phyloP scores from a whole-genome alignment of 768 basidiomycete genomes.

The Fomitopsis serialis region DNA sequence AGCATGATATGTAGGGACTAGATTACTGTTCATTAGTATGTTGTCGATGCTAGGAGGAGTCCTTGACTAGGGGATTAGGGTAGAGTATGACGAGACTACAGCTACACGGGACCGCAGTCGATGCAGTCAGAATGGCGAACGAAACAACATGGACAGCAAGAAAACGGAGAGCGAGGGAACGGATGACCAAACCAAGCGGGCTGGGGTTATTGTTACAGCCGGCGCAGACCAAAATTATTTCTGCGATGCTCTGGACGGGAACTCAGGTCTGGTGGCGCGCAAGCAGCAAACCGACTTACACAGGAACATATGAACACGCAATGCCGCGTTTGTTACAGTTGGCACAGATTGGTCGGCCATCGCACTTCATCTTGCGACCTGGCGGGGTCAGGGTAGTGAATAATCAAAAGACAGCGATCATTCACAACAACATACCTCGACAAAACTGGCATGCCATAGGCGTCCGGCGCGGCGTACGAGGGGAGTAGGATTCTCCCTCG shows the following conservation, averaged over 20 bases:
- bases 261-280: neutral
- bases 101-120: neutral
- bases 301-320: slow-evolving; percentile 58
- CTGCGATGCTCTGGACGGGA: neutral
- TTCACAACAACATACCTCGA: slow-evolving; percentile 41
- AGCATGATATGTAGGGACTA: too few relatives aligned
- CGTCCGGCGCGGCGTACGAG: slow-evolving; percentile 37
- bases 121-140: neutral
- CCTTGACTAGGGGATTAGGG: too few relatives aligned
- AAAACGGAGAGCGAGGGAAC: neutral
- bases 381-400: slow-evolving; percentile 1
- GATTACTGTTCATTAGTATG: too few relatives aligned
- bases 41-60: too few relatives aligned
- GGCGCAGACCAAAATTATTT: neutral
- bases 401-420: slow-evolving; percentile 1
- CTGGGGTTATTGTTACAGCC: neutral
- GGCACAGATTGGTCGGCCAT: slow-evolving; percentile 60
- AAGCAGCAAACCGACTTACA: slow-evolving; percentile 39
- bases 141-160: neutral
- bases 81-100: neutral
- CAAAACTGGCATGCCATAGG: slow-evolving; percentile 77
- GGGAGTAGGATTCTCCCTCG: slow-evolving; percentile 21
- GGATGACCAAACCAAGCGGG: neutral
- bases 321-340: slow-evolving; percentile 60
- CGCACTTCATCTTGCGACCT: slow-evolving; percentile 74